Percentiles rank a stretch among this genome's conserved stretches.
These are phyloP conservation scores for Plasmodium adleri DNA, from an alignment of 169 alveolate genomes.

Conservation along the genomic window DNA sequence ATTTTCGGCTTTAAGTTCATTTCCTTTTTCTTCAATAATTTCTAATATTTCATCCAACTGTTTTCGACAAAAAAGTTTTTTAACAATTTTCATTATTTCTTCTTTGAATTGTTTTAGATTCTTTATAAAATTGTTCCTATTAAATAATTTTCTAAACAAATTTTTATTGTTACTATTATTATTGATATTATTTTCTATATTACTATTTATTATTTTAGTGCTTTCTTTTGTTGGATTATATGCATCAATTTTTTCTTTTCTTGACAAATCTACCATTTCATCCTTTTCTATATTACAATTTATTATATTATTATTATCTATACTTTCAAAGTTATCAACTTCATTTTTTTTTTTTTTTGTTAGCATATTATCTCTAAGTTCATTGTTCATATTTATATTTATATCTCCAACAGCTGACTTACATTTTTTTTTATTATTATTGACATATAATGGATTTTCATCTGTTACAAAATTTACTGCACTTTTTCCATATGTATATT, in stretches of 20 bases:
- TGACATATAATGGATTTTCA: neutral
- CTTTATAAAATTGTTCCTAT: constrained; percentile 17
- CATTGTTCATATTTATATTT: neutral
- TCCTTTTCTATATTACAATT: neutral
- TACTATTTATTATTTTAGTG: no score
- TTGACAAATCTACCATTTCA: no score
- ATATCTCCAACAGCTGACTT: neutral
- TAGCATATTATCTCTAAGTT: no score
- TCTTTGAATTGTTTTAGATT: constrained; percentile 32
- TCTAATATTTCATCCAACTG: constrained; percentile 13
- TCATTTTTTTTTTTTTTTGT: no score
- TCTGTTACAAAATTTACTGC: neutral
- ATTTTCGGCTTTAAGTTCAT: neutral
- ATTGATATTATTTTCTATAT: no score
- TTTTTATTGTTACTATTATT: no score
- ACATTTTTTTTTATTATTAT: neutral
- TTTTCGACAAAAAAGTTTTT: constrained; percentile 31
- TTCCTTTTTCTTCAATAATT: neutral
- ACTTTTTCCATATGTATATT: constrained; percentile 13
- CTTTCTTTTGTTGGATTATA: no score
- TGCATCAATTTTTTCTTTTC: no score
- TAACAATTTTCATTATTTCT: constrained; percentile 35
- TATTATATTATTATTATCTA: neutral
- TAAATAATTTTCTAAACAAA: constrained; percentile 1
- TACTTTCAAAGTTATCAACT: neutral